A percentile compares a stretch with the other conserved stretches of the same genome.
phyloP scores from a whole-genome alignment of 768 basidiomycete genomes.

The Strobilomyces dryophilus region DNA sequence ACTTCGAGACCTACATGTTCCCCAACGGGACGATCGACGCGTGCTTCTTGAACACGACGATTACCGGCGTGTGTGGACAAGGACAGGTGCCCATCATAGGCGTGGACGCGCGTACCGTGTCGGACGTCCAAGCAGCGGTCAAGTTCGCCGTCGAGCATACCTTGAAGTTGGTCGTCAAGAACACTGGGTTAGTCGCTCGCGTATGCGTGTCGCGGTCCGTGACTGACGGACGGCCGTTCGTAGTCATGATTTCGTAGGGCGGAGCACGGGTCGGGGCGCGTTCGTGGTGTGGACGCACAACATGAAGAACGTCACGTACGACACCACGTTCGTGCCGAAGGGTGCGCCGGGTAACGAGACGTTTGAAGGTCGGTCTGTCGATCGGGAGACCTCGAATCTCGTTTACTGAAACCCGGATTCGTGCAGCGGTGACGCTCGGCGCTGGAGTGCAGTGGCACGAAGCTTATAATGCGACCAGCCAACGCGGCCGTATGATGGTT shows the following conservation, averaged over 20 bases:
- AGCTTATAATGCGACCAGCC: slow-evolving; percentile 35
- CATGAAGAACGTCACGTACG: slow-evolving; percentile 7
- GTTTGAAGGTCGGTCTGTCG: background rate
- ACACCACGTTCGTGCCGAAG: slow-evolving; percentile 28
- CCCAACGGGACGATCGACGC: slow-evolving; percentile 43
- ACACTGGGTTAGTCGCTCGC: slow-evolving; percentile 15
- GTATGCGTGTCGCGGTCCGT: background rate
- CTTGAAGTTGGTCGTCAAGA: slow-evolving; percentile 23
- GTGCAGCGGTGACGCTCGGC: slow-evolving; percentile 31
- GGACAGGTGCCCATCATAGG: slow-evolving; percentile 19
- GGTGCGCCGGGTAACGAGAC: slow-evolving; percentile 22
- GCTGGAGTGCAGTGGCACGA: slow-evolving; percentile 47
- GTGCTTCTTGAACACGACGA: slow-evolving; percentile 30
- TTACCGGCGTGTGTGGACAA: slow-evolving; percentile 19
- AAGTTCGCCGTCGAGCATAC: slow-evolving; percentile 15
- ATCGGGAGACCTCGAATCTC: background rate
- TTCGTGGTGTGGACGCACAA: slow-evolving; percentile 41
- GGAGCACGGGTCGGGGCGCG: slow-evolving; percentile 34
- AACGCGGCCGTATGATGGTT: slow-evolving; percentile 36
- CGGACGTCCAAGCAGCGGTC: slow-evolving; percentile 20
- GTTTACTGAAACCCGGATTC: background rate
- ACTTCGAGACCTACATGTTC: slow-evolving; percentile 34
- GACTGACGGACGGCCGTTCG: background rate
- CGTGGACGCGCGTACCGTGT: slow-evolving; percentile 18
- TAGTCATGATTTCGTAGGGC: slow-evolving; percentile 38